Conservation (phyloP, 805 yeast genomes). For the Candida ortonii region DNA sequence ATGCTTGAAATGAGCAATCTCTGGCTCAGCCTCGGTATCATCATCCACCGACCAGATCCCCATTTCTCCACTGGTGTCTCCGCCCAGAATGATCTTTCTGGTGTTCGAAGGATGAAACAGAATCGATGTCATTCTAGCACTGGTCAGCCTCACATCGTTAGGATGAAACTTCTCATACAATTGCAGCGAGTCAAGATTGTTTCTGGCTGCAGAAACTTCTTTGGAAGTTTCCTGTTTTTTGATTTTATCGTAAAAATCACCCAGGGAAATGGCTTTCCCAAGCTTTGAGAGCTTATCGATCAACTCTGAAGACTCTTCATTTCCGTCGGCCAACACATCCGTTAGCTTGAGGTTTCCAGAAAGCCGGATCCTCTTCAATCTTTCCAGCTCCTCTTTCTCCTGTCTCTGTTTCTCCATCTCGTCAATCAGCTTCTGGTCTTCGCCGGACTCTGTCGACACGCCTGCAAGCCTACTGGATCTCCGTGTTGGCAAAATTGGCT, state of each 20-base stretch:
- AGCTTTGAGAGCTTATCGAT: conserved; percentile 35
- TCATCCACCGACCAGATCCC: conserved; percentile 83
- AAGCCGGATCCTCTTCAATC: conserved; percentile 58
- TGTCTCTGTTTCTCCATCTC: conserved; percentile 38
- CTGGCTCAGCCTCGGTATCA: conserved; percentile 41
- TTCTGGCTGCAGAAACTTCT: conserved; percentile 46
- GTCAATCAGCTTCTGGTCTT: conserved; percentile 42
- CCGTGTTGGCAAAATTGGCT: conserved; percentile 53
- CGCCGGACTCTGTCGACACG: conserved; percentile 42
- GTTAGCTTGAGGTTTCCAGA: conserved; percentile 62
- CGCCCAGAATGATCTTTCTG: conserved; percentile 70
- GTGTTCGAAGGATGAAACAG: conserved; percentile 71
- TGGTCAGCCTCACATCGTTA: conserved; percentile 64
- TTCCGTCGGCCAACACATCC: conserved; percentile 49
- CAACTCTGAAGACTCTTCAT: conserved; percentile 30
- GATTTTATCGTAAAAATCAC: conserved; percentile 64
- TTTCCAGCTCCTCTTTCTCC: conserved; percentile 30
- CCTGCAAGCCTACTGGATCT: conserved; percentile 82
- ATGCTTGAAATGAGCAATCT: conserved; percentile 62
- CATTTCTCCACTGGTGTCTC: conserved; percentile 82
- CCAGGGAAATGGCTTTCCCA: conserved; percentile 59
- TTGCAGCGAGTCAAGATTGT: conserved; percentile 49
- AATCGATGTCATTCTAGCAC: conserved; percentile 70
- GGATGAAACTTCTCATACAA: conserved; percentile 62
- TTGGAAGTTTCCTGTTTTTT: conserved; percentile 38